Base-by-base conservation (phyloP, 169 alveolate genomes). In the Eimeria falciformis region DNA sequence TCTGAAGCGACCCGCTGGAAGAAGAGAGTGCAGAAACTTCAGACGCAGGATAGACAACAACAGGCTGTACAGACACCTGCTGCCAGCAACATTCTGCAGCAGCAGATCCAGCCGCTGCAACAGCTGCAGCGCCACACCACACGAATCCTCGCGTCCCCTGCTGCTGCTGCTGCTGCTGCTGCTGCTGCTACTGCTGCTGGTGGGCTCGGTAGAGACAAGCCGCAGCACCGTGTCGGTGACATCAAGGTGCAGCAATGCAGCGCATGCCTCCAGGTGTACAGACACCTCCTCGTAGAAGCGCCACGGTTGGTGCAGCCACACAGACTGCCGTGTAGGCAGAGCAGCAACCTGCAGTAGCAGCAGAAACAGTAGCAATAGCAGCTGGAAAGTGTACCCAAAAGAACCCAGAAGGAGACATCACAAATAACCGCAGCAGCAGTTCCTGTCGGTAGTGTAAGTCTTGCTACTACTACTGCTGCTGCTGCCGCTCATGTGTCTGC, bases 241-340 rank as follows among this genome's bases (percentile, higher is more conserved):
- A 17, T 40, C 75, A 78, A 37, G 71, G 40, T 82, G 55, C 66
- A 82, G 79, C 21, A 82, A 3, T 14, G 56, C 56, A 23, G 65
- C 90, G 90, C 90, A 82, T 29, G 90, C 90, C 45, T 82, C 90
- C 43, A 82, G 90, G 53, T 82, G 73, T 25, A 5, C 79, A 2
- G 90, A 55, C 37, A 82, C 90, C 45, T 82, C 90, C 2, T 25
- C 37, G 43, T 50, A 82, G 58, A 82, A 82, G 3, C 68, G 55
- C 90, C 90, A 82, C 66, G 90, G 90, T 25, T 82, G 90, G 25
- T 23, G 53, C 47, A 82, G 37, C 90, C 90, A 82, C 56, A 82
- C 65, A 25, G 40, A 37, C 69, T 82, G 90, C 78, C 65, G 62
- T 46, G 90, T 82, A 1, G 56, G 90, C 58, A 53, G 55, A 21